These are phyloP conservation scores for Paramecium sonneborni DNA, from an alignment of 73 alveolate species.

Conservation along the genomic window DNA sequence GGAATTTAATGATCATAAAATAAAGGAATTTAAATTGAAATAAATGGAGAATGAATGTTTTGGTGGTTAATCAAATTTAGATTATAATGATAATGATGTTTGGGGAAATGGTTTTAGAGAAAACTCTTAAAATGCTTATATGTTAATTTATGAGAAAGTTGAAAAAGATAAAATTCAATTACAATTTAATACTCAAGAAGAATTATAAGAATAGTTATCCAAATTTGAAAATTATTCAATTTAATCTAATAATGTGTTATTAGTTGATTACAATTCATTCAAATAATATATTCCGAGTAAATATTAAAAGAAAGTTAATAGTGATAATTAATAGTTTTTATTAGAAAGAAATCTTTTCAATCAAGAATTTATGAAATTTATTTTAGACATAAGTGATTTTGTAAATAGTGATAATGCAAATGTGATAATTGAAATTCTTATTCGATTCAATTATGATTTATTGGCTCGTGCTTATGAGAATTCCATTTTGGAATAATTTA, in stretches of 20 bases:
- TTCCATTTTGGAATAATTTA: neutral
- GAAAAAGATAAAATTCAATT: conserved; percentile 73
- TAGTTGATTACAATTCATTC: conserved; percentile 45
- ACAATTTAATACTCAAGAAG: conserved; percentile 31
- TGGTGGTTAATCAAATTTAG: conserved; percentile 86
- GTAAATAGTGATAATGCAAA: neutral
- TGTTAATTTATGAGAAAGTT: conserved; percentile 94
- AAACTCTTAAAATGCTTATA: conserved; percentile 91
- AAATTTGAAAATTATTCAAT: neutral
- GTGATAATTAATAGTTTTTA: conserved; percentile 49
- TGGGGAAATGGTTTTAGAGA: conserved; percentile 75
- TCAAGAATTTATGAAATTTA: conserved; percentile 20
- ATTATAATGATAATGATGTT: conserved; percentile 64
- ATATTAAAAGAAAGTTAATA: conserved; percentile 32
- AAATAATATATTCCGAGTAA: conserved; percentile 27
- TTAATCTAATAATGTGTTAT: neutral
- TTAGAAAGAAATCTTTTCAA: conserved; percentile 32
- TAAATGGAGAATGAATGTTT: conserved; percentile 80
- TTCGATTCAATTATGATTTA: conserved; percentile 38
- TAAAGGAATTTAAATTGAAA: conserved; percentile 69
- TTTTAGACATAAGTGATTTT: neutral
- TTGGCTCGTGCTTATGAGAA: conserved; percentile 46
- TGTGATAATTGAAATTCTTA: neutral
- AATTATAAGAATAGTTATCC: conserved; percentile 36
- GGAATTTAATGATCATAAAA: conserved; percentile 88